phyloP scores from a whole-genome alignment of 2,329 filamentous ascomycete species.

The Alternaria metachromatica region DNA sequence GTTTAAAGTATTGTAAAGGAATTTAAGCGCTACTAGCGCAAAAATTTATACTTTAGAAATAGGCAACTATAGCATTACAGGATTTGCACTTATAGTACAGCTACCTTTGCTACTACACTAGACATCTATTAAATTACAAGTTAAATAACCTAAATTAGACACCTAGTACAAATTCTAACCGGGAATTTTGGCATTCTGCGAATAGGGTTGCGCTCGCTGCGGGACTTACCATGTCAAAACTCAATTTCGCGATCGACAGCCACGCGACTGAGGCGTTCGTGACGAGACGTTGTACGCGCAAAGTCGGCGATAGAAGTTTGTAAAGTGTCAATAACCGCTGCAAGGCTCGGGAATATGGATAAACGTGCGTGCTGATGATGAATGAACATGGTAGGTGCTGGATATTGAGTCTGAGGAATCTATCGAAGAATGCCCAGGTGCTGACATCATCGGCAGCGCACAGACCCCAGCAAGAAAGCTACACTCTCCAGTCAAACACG shows the following conservation, averaged over 20 bases:
- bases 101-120: too few relatives aligned
- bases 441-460: background rate
- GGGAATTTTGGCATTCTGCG: background rate
- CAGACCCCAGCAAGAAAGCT: background rate
- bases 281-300: conserved; percentile 2
- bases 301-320: background rate
- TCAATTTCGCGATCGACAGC: conserved; percentile 1
- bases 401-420: background rate
- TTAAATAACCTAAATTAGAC: too few relatives aligned
- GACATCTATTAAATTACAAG: too few relatives aligned
- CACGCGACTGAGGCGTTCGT: background rate
- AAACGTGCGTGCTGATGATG: background rate
- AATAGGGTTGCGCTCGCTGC: background rate
- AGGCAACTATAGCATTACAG: too few relatives aligned
- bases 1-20: too few relatives aligned
- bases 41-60: too few relatives aligned
- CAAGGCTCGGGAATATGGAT: background rate
- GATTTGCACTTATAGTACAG: too few relatives aligned
- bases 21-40: too few relatives aligned
- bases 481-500: background rate
- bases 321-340: background rate
- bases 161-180: background rate
- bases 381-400: background rate
- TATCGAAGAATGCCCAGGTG: background rate
- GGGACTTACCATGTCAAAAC: conserved; percentile 3